Conservation (phyloP, 345 rosid genomes). For the Physaria fendleri region DNA sequence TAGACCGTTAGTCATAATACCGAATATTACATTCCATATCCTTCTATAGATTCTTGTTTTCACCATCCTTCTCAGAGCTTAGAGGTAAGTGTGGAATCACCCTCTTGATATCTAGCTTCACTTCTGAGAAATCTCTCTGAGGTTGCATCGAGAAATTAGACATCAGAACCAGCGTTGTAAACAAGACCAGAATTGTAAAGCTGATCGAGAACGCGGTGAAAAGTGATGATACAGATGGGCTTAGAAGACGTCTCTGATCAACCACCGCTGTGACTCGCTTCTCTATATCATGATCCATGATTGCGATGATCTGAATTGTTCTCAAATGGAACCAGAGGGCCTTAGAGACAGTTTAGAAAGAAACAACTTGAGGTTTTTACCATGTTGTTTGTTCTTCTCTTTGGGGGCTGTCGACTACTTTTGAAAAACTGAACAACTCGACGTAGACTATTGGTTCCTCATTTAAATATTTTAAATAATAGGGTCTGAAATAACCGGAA, state of each 20-base stretch:
- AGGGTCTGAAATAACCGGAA: neutral
- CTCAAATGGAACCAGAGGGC: neutral
- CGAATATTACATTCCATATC: too few species aligned
- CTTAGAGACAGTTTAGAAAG: neutral
- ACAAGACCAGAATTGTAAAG: conserved; percentile 2
- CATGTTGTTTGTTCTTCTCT: neutral
- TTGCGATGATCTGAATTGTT: neutral
- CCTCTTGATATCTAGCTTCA: conserved; percentile 21
- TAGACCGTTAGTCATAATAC: too few species aligned
- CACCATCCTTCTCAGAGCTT: conserved; percentile 23
- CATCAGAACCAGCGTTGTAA: conserved; percentile 11
- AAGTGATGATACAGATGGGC: conserved; percentile 13
- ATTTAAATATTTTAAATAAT: too few species aligned
- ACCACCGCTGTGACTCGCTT: neutral
- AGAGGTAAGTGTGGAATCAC: conserved; percentile 19
- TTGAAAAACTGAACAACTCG: neutral
- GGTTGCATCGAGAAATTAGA: conserved; percentile 23
- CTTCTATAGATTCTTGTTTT: neutral
- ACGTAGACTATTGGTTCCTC: conserved; percentile 5
- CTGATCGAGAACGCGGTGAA: conserved; percentile 16
- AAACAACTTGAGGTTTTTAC: conserved; percentile 6
- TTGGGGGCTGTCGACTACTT: conserved; percentile 8
- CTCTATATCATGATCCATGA: conserved; percentile 13
- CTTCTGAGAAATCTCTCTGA: conserved; percentile 14
- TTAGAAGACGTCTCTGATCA: conserved; percentile 18